Percentiles rank a stretch among this genome's conserved stretches.
phyloP scores from a whole-genome alignment of 192 early-diverging fungal species.

The Anaeromyces robustus region DNA sequence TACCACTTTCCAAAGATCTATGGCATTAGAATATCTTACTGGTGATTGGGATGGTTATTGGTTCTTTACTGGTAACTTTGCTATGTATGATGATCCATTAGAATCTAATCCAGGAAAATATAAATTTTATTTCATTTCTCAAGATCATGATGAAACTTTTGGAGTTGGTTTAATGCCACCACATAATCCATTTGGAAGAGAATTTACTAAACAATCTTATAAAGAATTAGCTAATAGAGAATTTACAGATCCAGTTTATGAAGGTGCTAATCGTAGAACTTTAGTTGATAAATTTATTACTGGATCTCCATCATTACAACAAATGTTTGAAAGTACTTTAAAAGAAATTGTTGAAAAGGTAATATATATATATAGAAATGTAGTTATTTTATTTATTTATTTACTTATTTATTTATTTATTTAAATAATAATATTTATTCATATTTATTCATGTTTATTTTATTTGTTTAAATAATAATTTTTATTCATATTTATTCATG shows the following conservation, averaged over 20 bases:
- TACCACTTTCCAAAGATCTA: background rate
- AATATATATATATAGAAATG: background rate
- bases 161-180: background rate
- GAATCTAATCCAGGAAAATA: background rate
- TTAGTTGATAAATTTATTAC: background rate
- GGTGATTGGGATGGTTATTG: background rate
- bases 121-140: background rate
- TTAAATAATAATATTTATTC: no score
- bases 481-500: no score
- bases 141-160: background rate
- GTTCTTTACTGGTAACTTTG: background rate
- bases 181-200: background rate
- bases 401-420: no score
- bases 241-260: background rate
- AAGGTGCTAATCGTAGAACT: background rate
- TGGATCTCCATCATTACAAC: background rate
- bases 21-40: background rate
- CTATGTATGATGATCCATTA: background rate
- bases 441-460: no score
- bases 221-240: background rate
- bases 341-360: background rate
- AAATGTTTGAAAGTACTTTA: background rate
- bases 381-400: no score
- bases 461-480: no score
- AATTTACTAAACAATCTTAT: background rate